These are phyloP conservation scores for Cornus kousa DNA, from an alignment of 148 eudicot species.

Conservation along the genomic window DNA sequence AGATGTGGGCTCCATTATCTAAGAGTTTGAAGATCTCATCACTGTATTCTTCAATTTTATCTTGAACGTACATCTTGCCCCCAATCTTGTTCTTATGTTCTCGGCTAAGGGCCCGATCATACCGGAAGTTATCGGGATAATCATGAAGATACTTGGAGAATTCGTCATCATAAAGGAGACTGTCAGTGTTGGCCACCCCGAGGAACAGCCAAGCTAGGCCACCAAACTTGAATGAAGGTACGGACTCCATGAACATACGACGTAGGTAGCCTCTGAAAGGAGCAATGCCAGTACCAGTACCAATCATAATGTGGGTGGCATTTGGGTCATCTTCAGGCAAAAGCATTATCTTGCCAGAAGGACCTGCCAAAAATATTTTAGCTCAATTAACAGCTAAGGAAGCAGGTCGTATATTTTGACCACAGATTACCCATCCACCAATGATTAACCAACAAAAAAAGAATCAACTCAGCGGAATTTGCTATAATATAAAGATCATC, in stretches of 20 bases:
- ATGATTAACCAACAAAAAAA: too few species aligned
- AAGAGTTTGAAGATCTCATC: conserved; percentile 81
- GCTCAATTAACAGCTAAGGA: background rate
- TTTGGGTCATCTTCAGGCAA: conserved; percentile 80
- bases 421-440: too few species aligned
- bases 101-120: conserved; percentile 80
- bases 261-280: conserved; percentile 93
- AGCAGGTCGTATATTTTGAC: too few species aligned
- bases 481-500: too few species aligned
- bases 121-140: conserved; percentile 72
- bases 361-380: conserved; percentile 48
- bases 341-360: conserved; percentile 94
- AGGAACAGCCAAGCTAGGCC: conserved; percentile 97
- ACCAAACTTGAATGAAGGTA: conserved; percentile 66
- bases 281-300: conserved; percentile 95
- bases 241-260: conserved; percentile 92
- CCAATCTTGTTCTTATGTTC: conserved; percentile 82
- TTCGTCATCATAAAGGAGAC: conserved; percentile 81
- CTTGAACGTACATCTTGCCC: conserved; percentile 96
- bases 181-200: conserved; percentile 88
- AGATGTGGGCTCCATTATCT: conserved; percentile 86
- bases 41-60: conserved; percentile 89
- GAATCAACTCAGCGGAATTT: too few species aligned
- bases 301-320: conserved; percentile 96
- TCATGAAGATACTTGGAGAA: conserved; percentile 67